A percentile compares a stretch with the other conserved stretches of the same genome.
These are phyloP conservation scores for Mrakia hoshinonis DNA, from an alignment of 768 basidiomycete species.

Conservation along the genomic window DNA sequence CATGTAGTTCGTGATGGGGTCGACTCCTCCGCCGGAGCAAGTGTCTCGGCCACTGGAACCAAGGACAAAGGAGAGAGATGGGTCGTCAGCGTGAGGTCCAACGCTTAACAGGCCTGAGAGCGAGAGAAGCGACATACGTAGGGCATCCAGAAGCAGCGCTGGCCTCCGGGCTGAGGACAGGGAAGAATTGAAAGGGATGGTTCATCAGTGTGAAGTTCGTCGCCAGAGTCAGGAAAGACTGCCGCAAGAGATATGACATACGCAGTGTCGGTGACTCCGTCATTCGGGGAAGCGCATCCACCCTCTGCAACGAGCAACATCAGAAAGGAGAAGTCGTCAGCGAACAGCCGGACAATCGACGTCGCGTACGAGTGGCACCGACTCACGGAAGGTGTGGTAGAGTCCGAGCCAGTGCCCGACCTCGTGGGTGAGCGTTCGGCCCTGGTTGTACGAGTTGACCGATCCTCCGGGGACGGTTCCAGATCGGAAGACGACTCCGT, in stretches of 20 bases:
- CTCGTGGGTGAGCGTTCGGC: constrained; percentile 50
- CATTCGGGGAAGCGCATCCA: no score
- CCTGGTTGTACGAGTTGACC: constrained; percentile 44
- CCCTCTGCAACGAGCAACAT: no score
- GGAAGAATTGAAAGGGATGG: not conserved
- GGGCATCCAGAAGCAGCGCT: not conserved
- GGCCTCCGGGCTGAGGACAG: not conserved
- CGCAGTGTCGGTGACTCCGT: no score
- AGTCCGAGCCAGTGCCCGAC: constrained; percentile 9
- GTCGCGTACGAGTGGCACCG: not conserved
- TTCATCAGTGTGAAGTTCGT: not conserved
- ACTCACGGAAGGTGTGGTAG: constrained; percentile 40
- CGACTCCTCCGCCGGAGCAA: not conserved
- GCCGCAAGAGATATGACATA: no score
- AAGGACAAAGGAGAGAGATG: not conserved
- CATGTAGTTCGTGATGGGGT: not conserved
- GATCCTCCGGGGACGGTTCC: constrained; percentile 45
- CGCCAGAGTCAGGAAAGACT: not conserved
- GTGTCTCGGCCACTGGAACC: not conserved
- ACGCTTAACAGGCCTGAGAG: not conserved
- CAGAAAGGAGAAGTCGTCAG: not conserved
- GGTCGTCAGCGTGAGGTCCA: not conserved
- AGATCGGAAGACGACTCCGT: constrained; percentile 46
- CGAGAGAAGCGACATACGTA: not conserved
- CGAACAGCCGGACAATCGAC: not conserved